Evolutionary conservation across 75 land plant genomes (phyloP), one percentile per base, ranked within the genome.

Genomic region (Sequoiadendron giganteum): DNA sequence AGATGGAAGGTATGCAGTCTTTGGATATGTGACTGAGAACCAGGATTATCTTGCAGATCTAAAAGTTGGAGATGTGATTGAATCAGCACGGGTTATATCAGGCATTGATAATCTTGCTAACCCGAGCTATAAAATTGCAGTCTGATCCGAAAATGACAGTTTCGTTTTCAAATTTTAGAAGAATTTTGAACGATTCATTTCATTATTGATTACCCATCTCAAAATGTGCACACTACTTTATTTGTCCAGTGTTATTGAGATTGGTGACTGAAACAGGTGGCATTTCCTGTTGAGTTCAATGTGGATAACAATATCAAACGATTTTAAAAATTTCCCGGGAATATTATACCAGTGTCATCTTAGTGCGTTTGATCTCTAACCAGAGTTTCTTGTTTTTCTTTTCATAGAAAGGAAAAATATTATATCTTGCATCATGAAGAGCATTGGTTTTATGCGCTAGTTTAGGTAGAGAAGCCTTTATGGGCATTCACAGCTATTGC

Each of bases 21-120:
- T 98, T 87, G 99, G 99, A 36, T 98, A 98, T 89, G 95, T 97
- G 7, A 95, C 95, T 42, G 95, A 98, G 86, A 98, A 98, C 92
- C 93, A 95, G 87, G 99, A 96, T 83, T 88, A 87, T 32, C 90
- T 98, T 80, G 99, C 99, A 39, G 99, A 98, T 90, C 93, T 98
- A 48, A 98, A 98, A 89, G 99, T 98, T 49, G 99, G 99, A 40
- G 99, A 98, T 89, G 95, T 97, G 42, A 96, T 98, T 83, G 96
- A 98, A 87, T 97, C 97, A 14, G 93, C 96, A 25, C 94, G 94
- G 86, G 99, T 98, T 45, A 95, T 94, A 1, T 89, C 96, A 30
- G 99, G 99, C 43, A 78, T 98, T 88, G 97, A 98, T 30, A 97
- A 98, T 86, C 93, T 98, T 43, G 97, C 90, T 14, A 98, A 98